phyloP scores from a whole-genome alignment of 305 asterid genomes.

The Fraxinus sp. region DNA sequence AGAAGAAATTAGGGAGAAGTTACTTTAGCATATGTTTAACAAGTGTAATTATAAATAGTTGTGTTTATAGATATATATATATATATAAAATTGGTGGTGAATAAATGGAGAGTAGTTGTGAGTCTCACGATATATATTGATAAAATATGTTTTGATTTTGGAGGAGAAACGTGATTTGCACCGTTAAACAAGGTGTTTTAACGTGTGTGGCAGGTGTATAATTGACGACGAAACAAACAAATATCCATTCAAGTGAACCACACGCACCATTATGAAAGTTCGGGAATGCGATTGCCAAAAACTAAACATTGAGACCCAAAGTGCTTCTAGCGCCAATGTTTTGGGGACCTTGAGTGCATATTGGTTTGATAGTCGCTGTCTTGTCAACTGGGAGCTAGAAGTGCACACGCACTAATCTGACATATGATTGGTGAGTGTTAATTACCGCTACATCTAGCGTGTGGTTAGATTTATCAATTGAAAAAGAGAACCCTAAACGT shows the following conservation, averaged over 20 bases:
- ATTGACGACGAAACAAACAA: neutral
- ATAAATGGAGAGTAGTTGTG: neutral
- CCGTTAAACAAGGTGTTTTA: neutral
- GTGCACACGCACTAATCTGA: neutral
- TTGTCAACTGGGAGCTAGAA: neutral
- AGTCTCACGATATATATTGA: neutral
- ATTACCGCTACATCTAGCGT: neutral
- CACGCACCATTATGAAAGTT: neutral
- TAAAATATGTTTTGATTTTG: neutral
- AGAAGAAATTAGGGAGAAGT: neutral
- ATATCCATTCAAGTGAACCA: neutral
- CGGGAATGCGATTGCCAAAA: neutral
- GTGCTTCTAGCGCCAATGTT: neutral
- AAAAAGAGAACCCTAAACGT: neutral
- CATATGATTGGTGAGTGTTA: neutral
- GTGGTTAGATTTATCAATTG: neutral
- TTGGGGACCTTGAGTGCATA: neutral
- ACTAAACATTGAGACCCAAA: neutral
- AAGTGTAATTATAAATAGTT: neutral
- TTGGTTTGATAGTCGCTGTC: neutral
- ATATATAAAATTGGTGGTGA: neutral
- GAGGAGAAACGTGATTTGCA: neutral
- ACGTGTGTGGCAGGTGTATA: neutral
- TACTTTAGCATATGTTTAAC: neutral
- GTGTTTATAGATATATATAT: neutral